Base-by-base conservation (phyloP, 2,329 filamentous ascomycete species). In the Whalleya microplaca region DNA sequence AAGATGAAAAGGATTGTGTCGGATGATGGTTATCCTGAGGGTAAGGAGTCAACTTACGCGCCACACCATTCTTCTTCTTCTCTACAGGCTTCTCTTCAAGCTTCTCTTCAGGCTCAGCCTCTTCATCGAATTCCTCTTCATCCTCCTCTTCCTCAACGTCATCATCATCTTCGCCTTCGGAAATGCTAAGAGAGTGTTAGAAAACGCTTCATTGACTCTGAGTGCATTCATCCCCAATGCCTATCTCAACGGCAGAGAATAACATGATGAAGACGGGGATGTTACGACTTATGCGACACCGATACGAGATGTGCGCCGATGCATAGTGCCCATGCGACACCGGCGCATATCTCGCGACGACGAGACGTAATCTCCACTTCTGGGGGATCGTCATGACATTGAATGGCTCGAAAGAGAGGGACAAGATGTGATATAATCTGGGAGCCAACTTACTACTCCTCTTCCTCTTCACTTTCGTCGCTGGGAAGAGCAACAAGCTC, bases 401-500 rank as follows among this genome's bases (percentile, higher is more conserved):
- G 40, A 32, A 47, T 27, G 47, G 40, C 14, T 51, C 21, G 43
- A 51, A 40, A 23, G 19, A 44, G 37, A 47, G 53, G 21, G 41
- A 51, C 18, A 43, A 48, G 23, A 21, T n/a, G 44, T 21, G 21
- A 51, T 45, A 32, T 48, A 43, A 40, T 19, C 4, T 16, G 42
- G 52, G 53, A 43, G 20, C 19, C n/a, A 45, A 70, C 70, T 68
- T 65, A 72, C 70, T 70, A 69, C 46, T 72, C 70, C 49, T 72
- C 70, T 69, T 72, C 70, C 51, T 72, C 70, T 56, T 72, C 70
- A 27, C 69, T 72, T 54, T 71, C 69, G 40, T 72, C 70, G 43
- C 70, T 72, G 40, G 70, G 70, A 48, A 72, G 70, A 57, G 70
- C 69, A 64, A 71, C 70, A 27, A 71, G 69, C 65, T 72, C 69